Base-by-base conservation (phyloP, 2,329 filamentous ascomycete genomes). In the Neonectria coccinea region DNA sequence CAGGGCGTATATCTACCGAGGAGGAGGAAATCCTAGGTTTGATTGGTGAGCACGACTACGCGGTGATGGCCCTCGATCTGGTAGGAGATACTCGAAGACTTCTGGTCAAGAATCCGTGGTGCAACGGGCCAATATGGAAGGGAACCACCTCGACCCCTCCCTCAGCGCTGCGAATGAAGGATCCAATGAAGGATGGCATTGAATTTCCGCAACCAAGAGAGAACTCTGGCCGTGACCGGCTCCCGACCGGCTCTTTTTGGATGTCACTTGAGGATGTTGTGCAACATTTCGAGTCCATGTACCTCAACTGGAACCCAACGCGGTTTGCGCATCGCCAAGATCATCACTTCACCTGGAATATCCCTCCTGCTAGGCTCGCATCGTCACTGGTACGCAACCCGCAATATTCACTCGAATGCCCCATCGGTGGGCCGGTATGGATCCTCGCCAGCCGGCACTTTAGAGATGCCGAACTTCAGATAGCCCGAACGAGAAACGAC, bases 41-140 rank as follows among this genome's bases (percentile, higher is more conserved):
- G 8, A 92, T 93, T 20, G 91, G 92, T 18, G 91, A 97, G 76
- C 96, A 99, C 77, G 95, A 97, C 77, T 99, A 99, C 77, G 94
- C 94, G 3, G 89, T 99, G 4, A 83, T 98, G 56, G 90, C 96
- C 64, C 84, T 99, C 77, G 89, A 92, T 65, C 83, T 83, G 27
- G 73, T 83, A 2, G 83, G 85, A 4, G 86, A 86, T 1, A 87
- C 87, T 66, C 88, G 89, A 25, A 85, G 91, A 56, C 83, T 98
- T 56, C 84, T 97, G 0, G 86, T 99, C 68, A 99, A 99, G 79
- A 99, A 99, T 74, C 96, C 96, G 2, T 99, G 96, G 96, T 92
- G 91, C 56, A 90, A 94, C 74, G 93, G 93, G 4, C 88, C 90
- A 47, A 86, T 89, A 7, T 94, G 91, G 91, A 89, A 87, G 67